Evolutionary conservation across 2,329 filamentous ascomycete species (phyloP).

Genomic region (Domatiomyces catenatus): DNA sequence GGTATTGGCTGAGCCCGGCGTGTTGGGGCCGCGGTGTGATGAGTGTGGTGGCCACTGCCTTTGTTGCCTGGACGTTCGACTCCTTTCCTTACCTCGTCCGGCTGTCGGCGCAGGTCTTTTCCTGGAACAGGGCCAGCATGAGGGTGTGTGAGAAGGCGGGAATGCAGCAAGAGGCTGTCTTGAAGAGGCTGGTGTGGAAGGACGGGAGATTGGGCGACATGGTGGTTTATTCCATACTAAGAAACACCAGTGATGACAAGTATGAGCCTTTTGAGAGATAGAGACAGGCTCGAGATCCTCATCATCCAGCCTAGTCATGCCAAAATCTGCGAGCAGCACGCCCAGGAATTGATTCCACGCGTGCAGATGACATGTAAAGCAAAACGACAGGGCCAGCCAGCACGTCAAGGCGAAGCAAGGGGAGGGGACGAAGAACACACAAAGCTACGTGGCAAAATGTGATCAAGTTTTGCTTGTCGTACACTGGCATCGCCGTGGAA

Average conservation of each 20-base stretch:
- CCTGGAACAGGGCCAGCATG: slow-evolving; percentile 3
- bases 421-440: too few species aligned
- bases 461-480: not conserved
- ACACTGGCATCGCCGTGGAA: not conserved
- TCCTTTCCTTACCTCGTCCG: slow-evolving; percentile 2
- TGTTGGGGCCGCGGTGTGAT: slow-evolving; percentile 3
- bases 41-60: slow-evolving; percentile 1
- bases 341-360: too few species aligned
- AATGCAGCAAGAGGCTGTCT: not conserved
- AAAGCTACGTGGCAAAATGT: not conserved
- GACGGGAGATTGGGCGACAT: slow-evolving; percentile 3
- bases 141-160: slow-evolving; percentile 4
- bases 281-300: not conserved
- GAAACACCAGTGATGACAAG: not conserved
- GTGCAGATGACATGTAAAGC: too few species aligned
- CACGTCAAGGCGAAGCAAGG: too few species aligned
- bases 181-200: slow-evolving; percentile 2
- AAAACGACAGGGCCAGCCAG: too few species aligned
- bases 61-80: slow-evolving; percentile 2
- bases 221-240: not conserved
- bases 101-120: slow-evolving; percentile 2
- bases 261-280: not conserved
- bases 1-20: slow-evolving; percentile 4
- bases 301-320: not conserved
- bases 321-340: too few species aligned